phyloP scores from a whole-genome alignment of 2,329 filamentous ascomycete species.

The Cladosporium sphaerospermum region DNA sequence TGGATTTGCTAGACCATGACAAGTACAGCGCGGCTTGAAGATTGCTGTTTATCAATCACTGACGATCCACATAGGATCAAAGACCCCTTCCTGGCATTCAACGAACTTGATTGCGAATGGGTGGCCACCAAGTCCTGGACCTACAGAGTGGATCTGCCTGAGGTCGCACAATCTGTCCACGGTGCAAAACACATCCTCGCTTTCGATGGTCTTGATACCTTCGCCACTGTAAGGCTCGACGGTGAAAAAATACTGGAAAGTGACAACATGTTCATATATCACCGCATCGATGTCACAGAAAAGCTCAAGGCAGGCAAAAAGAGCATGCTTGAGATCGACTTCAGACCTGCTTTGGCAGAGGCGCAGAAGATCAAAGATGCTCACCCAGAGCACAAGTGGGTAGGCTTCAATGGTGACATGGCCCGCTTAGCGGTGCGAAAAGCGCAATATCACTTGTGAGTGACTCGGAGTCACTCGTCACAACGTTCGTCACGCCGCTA shows the following conservation, averaged over 20 bases:
- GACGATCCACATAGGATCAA: slow-evolving; percentile 35
- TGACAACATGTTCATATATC: slow-evolving; percentile 59
- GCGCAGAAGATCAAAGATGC: slow-evolving; percentile 48
- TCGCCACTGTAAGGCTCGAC: slow-evolving; percentile 54
- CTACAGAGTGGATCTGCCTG: slow-evolving; percentile 39
- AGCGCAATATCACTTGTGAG: slow-evolving; percentile 42
- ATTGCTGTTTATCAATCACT: slow-evolving; percentile 10
- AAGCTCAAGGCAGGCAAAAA: slow-evolving; percentile 30
- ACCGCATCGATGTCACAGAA: slow-evolving; percentile 48
- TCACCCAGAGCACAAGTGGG: slow-evolving; percentile 52
- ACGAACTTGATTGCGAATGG: slow-evolving; percentile 45
- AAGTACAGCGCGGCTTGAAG: slow-evolving; percentile 29
- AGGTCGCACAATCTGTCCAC: slow-evolving; percentile 22
- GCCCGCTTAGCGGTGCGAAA: slow-evolving; percentile 48
- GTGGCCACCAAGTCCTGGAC: slow-evolving; percentile 44
- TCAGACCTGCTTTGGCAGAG: slow-evolving; percentile 50
- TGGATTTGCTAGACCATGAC: slow-evolving; percentile 42
- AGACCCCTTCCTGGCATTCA: slow-evolving; percentile 46
- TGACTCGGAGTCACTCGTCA: slow-evolving; percentile 8
- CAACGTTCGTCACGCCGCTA: slow-evolving; percentile 19
- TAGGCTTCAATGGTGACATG: slow-evolving; percentile 48
- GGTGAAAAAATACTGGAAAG: slow-evolving; percentile 47
- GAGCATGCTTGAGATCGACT: slow-evolving; percentile 52
- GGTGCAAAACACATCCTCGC: slow-evolving; percentile 44
- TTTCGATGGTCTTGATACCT: slow-evolving; percentile 60